Evolutionary conservation across 2,329 filamentous ascomycete species (phyloP).

Genomic region (Colletotrichum sp.): DNA sequence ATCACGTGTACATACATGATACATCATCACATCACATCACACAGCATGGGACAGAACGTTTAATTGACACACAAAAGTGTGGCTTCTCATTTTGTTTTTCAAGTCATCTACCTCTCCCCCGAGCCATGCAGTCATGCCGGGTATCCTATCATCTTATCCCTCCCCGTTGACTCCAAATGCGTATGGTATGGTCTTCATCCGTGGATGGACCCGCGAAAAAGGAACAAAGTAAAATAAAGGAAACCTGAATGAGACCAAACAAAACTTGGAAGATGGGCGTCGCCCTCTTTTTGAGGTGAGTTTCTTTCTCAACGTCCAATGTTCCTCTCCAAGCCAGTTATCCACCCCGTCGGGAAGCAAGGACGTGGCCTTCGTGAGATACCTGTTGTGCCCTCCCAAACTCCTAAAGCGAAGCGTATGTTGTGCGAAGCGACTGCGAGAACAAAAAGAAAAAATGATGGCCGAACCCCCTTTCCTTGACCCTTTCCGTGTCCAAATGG

Average conservation of each 20-base stretch:
- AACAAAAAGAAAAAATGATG: conserved; percentile 1
- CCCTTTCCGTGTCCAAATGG: conserved; percentile 13
- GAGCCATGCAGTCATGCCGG: conserved; percentile 12
- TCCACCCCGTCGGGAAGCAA: background rate
- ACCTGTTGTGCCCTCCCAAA: conserved; percentile 1
- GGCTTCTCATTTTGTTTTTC: conserved; percentile 8
- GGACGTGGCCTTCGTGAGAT: background rate
- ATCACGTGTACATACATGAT: background rate
- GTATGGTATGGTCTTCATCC: conserved; percentile 7
- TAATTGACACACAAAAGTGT: background rate
- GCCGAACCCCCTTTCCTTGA: conserved; percentile 11
- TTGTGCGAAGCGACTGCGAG: background rate
- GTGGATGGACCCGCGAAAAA: conserved; percentile 2
- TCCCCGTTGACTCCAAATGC: conserved; percentile 13
- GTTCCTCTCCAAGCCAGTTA: background rate
- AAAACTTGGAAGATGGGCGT: background rate
- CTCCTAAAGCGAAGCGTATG: conserved; percentile 1
- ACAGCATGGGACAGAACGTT: background rate
- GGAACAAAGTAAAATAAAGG: background rate
- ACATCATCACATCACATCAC: background rate
- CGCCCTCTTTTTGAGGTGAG: background rate
- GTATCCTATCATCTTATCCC: conserved; percentile 10
- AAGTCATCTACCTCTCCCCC: conserved; percentile 5
- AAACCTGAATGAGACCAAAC: background rate
- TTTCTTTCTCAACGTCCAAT: background rate